These are phyloP conservation scores for Talaromyces sp. DNA, from an alignment of 2,329 filamentous ascomycete genomes.

Conservation along the genomic window DNA sequence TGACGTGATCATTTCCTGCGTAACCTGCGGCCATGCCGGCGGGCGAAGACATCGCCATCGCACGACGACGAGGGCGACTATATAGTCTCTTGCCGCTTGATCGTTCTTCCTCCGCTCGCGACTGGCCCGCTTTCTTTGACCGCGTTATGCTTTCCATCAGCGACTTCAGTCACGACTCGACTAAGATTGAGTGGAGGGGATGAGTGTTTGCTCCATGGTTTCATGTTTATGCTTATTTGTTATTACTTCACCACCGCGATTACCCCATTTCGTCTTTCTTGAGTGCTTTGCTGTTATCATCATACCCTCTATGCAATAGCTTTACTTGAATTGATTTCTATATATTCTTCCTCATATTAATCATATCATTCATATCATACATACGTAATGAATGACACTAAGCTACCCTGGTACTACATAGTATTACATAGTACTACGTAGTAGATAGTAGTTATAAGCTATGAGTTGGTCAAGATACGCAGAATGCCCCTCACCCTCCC, in stretches of 20 bases:
- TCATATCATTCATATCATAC: background rate
- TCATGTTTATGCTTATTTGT: background rate
- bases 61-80: slow-evolving; percentile 1
- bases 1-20: slow-evolving; percentile 63
- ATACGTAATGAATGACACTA: background rate
- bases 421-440: too few relatives aligned
- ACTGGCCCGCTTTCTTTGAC: too few relatives aligned
- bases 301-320: background rate
- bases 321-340: background rate
- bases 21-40: slow-evolving; percentile 46
- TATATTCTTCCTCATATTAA: background rate
- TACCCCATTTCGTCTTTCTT: slow-evolving; percentile 5
- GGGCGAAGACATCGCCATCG: slow-evolving; percentile 14
- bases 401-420: too few relatives aligned
- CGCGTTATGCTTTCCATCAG: too few relatives aligned
- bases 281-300: slow-evolving; percentile 2
- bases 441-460: too few relatives aligned
- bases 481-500: slow-evolving; percentile 39
- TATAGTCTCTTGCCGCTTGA: background rate
- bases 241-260: slow-evolving; percentile 2
- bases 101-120: too few relatives aligned
- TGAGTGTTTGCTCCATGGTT: background rate
- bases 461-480: slow-evolving; percentile 39
- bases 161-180: too few relatives aligned
- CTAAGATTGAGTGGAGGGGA: slow-evolving; percentile 1